A percentile compares a stretch with the other conserved stretches of the same genome.
These are phyloP conservation scores for Dryadomyces quercivorus DNA, from an alignment of 2,329 filamentous ascomycete species.

Conservation along the genomic window DNA sequence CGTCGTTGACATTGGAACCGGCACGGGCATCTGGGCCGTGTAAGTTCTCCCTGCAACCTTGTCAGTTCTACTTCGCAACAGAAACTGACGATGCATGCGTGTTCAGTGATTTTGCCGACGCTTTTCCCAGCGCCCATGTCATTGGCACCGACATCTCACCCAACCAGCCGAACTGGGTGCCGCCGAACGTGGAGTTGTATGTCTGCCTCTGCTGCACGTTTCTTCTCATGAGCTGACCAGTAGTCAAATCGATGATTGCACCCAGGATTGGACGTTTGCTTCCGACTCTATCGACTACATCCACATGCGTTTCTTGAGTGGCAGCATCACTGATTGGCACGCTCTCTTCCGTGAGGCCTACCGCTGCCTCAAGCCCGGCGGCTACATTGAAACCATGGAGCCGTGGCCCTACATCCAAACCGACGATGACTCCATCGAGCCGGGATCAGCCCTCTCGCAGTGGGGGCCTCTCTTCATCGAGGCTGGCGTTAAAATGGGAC, in stretches of 20 bases:
- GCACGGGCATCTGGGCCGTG: too few species aligned
- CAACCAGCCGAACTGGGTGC: conserved; percentile 43
- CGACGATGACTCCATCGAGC: too few species aligned
- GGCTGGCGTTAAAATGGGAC: too few species aligned
- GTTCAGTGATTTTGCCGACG: conserved; percentile 33
- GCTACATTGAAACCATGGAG: conserved; percentile 27
- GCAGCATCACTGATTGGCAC: conserved; percentile 27
- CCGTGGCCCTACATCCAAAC: too few species aligned
- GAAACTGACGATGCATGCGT: too few species aligned
- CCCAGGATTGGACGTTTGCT: conserved; percentile 32
- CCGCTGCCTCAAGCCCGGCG: conserved; percentile 36
- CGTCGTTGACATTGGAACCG: too few species aligned
- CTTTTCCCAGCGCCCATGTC: conserved; percentile 29
- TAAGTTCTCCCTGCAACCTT: too few species aligned
- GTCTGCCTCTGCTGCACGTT: too few species aligned
- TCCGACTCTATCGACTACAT: conserved; percentile 35
- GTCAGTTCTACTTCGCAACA: too few species aligned
- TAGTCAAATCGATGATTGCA: conserved; percentile 36
- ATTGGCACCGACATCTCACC: conserved; percentile 45
- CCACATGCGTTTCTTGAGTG: conserved; percentile 32
- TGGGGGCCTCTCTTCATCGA: too few species aligned
- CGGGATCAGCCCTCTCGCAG: too few species aligned
- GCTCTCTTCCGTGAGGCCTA: conserved; percentile 28
- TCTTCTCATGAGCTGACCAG: too few species aligned
- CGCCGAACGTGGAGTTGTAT: conserved; percentile 43